Evolutionary conservation across 768 basidiomycete species (phyloP), one percentile per base, ranked within the genome.

Genomic region (Wakefieldia striispora): DNA sequence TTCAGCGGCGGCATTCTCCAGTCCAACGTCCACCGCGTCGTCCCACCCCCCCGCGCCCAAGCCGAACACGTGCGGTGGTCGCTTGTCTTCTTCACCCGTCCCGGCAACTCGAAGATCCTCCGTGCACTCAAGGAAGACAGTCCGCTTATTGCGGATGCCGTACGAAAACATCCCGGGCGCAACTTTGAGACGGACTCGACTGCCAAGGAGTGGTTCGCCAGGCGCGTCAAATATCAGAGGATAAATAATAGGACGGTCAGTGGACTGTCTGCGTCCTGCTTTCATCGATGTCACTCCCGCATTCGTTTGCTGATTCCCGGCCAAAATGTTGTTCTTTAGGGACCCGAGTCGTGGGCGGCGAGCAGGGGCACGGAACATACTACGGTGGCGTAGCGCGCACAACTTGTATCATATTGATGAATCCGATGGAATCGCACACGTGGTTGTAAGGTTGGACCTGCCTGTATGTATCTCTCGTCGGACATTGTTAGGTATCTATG

Each of bases 71-170:
- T 78, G 29, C 74, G 86, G 9, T 86, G 81, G 78, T 88, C 85
- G 5, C 67, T 86, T 11, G 84, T 84, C 0, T 88, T 78, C 66
- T 86, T 88, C 67, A 81, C 77, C 0, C 73, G 86, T 19, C 84
- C 84, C 0, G 79, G 77, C 7, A 75, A 84, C 59, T 71, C 72
- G 2, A 68, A 75, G 33, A 49, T 73, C 1, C 75, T 86, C 8
- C 74, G 72, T 8, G 76, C 84, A 3, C 66, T 85, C 6, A 65
- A 71, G 0, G 74, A 81, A 24, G 71, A 78, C 7, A 85, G 83
- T 48, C 55, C 70, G 0, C 47, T 77, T 2, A 76, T 86, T 14
- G 76, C 79, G 0, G 71, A 75, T 2, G 70, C 75, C 6, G 68
- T 68, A n/a, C 57, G 50, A 8, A 64, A 64, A 12, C 58, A 57